Base-by-base conservation (phyloP, 768 basidiomycete genomes). In the Inosperma sp. region DNA sequence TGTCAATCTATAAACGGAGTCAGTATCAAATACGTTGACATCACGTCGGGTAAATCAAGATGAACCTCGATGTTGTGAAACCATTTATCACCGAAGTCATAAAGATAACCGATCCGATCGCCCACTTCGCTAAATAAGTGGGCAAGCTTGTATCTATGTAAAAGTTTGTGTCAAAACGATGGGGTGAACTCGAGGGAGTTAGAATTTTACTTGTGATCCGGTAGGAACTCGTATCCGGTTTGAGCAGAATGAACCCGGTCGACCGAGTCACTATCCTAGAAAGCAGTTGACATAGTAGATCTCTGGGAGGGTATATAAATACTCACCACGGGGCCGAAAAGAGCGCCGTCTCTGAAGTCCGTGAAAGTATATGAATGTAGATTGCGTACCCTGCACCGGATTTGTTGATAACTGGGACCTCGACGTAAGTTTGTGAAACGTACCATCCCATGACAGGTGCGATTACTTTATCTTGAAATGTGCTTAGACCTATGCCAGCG, bases 31-130 rank as follows among this genome's bases (percentile, higher is more conserved):
- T 25, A 16, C 9, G 21, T n/a, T n/a, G n/a, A n/a, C n/a, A n/a
- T n/a, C n/a, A 12, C 26, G 12, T 29, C 16, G n/a, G 1, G 23
- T 23, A 37, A 7, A 19, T 27, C n/a, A 7, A 26, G 13, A 37
- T 51, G n/a, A 13, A 66, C 67, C 41, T 61, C 58, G 16, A 68
- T 68, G 23, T 56, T 52, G 44, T 68, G 66, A 48, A 48, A 58
- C 61, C 63, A 68, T 46, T 66, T 65, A 44, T 69, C 68, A 1
- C 68, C 68, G 44, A 65, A 67, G 51, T 69, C 68, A 43, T 69
- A 68, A 36, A 67, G 49, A 44, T 68, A 64, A 4, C 59, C 67
- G 39, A 69, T 56, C 29, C 57, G 44, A 46, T 66, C 59, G 4
- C 67, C 67, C 51, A 65, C 65, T 40, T 67, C 55, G 6, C 53